Evolutionary conservation across 371 early-diverging fungal genomes (phyloP).

Genomic region (Conidiobolus incongruus): DNA sequence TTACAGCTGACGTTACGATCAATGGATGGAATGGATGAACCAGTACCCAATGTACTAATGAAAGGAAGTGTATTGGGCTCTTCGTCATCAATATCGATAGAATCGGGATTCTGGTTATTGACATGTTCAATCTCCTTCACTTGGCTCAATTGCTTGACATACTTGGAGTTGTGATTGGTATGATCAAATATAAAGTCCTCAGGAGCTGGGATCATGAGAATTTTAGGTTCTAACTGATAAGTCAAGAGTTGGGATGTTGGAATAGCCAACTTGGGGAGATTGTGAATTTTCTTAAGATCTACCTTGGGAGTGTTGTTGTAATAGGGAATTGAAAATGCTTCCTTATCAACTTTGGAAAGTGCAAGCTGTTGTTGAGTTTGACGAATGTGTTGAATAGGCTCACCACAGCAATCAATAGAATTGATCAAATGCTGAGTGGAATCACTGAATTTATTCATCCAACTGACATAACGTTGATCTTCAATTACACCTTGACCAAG

Average conservation of each 20-base stretch:
- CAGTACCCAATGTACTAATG: slow-evolving; percentile 79
- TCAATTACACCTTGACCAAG: slow-evolving; percentile 37
- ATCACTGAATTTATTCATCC: slow-evolving; percentile 46
- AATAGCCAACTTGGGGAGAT: slow-evolving; percentile 4
- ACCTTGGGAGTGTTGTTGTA: slow-evolving; percentile 17
- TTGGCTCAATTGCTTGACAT: background rate
- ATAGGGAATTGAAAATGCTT: slow-evolving; percentile 37
- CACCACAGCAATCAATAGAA: slow-evolving; percentile 23
- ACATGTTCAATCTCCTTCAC: background rate
- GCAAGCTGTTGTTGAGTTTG: slow-evolving; percentile 27
- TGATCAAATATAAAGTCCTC: slow-evolving; percentile 3
- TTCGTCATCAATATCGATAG: too few relatives aligned
- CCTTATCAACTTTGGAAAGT: slow-evolving; percentile 25
- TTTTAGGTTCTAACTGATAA: slow-evolving; percentile 13
- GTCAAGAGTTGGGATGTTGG: slow-evolving; percentile 11
- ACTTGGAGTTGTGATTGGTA: slow-evolving; percentile 8
- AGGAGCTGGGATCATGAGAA: slow-evolving; percentile 8
- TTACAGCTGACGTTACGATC: slow-evolving; percentile 90
- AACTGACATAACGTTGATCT: slow-evolving; percentile 35
- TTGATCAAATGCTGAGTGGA: slow-evolving; percentile 49
- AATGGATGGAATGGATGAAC: slow-evolving; percentile 87
- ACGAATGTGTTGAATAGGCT: slow-evolving; percentile 26
- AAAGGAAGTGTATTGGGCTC: too few relatives aligned
- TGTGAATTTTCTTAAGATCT: slow-evolving; percentile 4
- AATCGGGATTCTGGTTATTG: too few relatives aligned